Base-by-base conservation (phyloP, 2,329 filamentous ascomycete species). In the Aphanocladium album region DNA sequence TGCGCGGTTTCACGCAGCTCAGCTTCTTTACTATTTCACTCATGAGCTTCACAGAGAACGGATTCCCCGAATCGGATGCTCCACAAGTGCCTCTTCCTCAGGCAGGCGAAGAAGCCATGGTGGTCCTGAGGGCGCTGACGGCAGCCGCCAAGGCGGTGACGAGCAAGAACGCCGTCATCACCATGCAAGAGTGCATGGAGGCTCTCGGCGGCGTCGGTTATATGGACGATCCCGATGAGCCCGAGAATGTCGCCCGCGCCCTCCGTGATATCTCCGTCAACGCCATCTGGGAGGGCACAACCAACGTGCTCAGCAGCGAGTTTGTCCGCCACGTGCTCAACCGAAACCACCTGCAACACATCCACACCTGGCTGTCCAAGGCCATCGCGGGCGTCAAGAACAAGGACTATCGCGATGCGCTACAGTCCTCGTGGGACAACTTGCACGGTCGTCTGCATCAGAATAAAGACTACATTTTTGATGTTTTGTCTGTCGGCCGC, bases 221-320 rank as follows among this genome's bases (percentile, higher is more conserved):
- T 27, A 60, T 64, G 30, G 62, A 64, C n/a, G 62, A 64, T 16
- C 62, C 62, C 4, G 60, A 64, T 14, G 62, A 64, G 19, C 62
- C 62, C 2, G 62, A 64, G 19, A 64, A 62, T 19, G 7, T 64
- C 5, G 60, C 62, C 6, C 51, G 60, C 3, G 52, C 61, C 14
- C 52, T 64, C 5, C 60, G 62, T 2, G 62, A 64, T 19, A 55
- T 57, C 14, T 46, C 55, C 4, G 62, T 62, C 27, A 64, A 64
- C 19, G 45, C 61, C 25, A 64, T 62, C 33, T 64, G 62, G 62
- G 62, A 64, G 62, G 62, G 62, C 11, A 64, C 62, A 5, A 64
- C 62, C 1, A 64, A 64, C 23, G 62, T 64, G 5, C 62, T 64
- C 9, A 62, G 60, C 49, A 64, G 62, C 19, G 62, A 64, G 49